phyloP scores from a whole-genome alignment of 306 rosid species.

The Castanea crenata region DNA sequence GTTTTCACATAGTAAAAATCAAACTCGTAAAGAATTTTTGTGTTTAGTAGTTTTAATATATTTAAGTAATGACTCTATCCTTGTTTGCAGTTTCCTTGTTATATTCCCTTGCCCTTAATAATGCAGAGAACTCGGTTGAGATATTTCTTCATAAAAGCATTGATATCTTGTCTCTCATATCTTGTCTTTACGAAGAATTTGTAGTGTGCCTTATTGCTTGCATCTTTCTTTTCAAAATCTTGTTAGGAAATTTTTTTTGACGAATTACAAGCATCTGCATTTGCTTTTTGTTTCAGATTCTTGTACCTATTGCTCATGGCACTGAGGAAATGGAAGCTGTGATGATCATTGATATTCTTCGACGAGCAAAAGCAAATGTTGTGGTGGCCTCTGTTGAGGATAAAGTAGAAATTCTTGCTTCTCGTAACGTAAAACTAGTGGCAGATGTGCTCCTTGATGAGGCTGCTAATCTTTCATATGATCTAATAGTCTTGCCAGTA shows the following conservation, averaged over 20 bases:
- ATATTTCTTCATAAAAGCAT: neutral
- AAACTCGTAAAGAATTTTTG: neutral
- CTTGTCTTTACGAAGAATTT: neutral
- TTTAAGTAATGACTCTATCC: neutral
- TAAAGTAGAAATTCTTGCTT: constrained; percentile 61
- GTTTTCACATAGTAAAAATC: neutral
- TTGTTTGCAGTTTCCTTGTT: neutral
- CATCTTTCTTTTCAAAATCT: neutral
- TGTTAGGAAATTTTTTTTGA: neutral
- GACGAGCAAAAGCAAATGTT: constrained; percentile 80
- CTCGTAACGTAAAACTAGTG: constrained; percentile 76
- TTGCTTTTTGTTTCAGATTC: constrained; percentile 53
- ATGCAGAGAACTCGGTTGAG: neutral
- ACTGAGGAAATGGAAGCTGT: constrained; percentile 96
- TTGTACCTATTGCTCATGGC: constrained; percentile 86
- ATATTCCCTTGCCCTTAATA: neutral
- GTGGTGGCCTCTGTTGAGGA: constrained; percentile 86
- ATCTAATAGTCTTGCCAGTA: constrained; percentile 86
- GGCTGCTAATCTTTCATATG: constrained; percentile 66
- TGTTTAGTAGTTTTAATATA: neutral
- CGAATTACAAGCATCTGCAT: constrained; percentile 15
- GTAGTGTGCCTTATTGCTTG: neutral
- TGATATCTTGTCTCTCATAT: neutral
- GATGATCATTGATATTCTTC: constrained; percentile 71
- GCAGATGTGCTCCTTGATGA: constrained; percentile 82